phyloP scores from a whole-genome alignment of 108 stramenopile species.

The Nitzschia inconspicua region DNA sequence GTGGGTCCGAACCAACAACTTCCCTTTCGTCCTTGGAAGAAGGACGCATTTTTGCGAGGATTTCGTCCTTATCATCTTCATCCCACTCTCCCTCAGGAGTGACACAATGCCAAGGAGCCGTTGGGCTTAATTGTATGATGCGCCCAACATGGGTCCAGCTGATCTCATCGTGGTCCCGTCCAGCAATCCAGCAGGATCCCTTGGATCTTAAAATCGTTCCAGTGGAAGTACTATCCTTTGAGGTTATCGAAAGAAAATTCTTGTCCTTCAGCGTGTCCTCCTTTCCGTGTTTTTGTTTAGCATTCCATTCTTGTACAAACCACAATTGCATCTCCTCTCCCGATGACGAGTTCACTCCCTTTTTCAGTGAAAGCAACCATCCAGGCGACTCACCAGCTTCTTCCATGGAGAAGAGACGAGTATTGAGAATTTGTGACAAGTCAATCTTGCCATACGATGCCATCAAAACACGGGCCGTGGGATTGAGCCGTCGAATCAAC shows the following conservation, averaged over 20 bases:
- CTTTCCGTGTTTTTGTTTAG: too few relatives aligned
- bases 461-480: slow-evolving; percentile 54
- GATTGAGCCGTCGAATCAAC: slow-evolving; percentile 55
- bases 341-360: too few relatives aligned
- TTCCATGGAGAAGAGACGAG: slow-evolving; percentile 58
- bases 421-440: slow-evolving; percentile 59
- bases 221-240: too few relatives aligned
- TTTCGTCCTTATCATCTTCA: background rate
- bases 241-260: too few relatives aligned
- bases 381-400: slow-evolving; percentile 54
- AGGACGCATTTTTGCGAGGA: slow-evolving; percentile 5
- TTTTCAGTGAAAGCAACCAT: slow-evolving; percentile 40
- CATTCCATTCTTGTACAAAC: too few relatives aligned
- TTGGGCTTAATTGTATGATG: slow-evolving; percentile 26
- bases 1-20: background rate
- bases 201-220: slow-evolving; percentile 63
- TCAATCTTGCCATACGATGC: slow-evolving; percentile 51
- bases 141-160: slow-evolving; percentile 56
- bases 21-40: background rate
- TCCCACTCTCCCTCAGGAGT: slow-evolving; percentile 40
- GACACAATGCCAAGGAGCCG: slow-evolving; percentile 46
- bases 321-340: too few relatives aligned
- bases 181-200: slow-evolving; percentile 73
- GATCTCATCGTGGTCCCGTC: slow-evolving; percentile 29
- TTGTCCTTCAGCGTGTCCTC: too few relatives aligned